Conservation (phyloP, 352 stramenopile genomes). For the Phytopythium litorale region DNA sequence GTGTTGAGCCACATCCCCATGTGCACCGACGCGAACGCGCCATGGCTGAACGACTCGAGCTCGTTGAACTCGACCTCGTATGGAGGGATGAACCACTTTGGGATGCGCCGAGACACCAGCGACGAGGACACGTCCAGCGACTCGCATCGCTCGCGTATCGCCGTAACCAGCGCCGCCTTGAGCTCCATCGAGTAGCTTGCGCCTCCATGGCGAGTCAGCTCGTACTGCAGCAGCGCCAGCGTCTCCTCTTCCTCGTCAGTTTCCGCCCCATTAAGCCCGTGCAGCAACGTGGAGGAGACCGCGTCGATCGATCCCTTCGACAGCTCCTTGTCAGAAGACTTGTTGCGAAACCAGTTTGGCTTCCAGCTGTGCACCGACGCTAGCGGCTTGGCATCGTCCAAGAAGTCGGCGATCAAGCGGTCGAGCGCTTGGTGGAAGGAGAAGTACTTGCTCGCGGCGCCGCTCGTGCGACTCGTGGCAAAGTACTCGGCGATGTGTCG, state of each 20-base stretch:
- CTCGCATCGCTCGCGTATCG: conserved; percentile 8
- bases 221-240: conserved; percentile 22
- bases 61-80: conserved; percentile 31
- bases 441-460: conserved; percentile 20
- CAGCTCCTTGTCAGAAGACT: conserved; percentile 10
- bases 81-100: conserved; percentile 32
- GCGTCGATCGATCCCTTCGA: conserved; percentile 6
- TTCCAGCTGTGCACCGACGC: conserved; percentile 23
- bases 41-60: conserved; percentile 17
- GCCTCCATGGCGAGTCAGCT: conserved; percentile 16
- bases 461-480: conserved; percentile 16
- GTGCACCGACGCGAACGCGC: conserved; percentile 28
- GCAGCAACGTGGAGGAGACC: conserved; percentile 7
- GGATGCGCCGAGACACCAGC: conserved; percentile 3
- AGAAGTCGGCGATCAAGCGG: conserved; percentile 8
- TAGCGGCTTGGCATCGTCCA: conserved; percentile 9
- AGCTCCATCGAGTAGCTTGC: conserved; percentile 19
- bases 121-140: conserved; percentile 11
- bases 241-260: conserved; percentile 21
- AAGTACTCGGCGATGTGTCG: conserved; percentile 17
- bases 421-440: conserved; percentile 30
- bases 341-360: conserved; percentile 19
- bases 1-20: conserved; percentile 27
- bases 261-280: conserved; percentile 14
- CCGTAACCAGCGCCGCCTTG: conserved; percentile 15